Conservation (phyloP, 139 green algal genomes). For the Nannochloris sp. region DNA sequence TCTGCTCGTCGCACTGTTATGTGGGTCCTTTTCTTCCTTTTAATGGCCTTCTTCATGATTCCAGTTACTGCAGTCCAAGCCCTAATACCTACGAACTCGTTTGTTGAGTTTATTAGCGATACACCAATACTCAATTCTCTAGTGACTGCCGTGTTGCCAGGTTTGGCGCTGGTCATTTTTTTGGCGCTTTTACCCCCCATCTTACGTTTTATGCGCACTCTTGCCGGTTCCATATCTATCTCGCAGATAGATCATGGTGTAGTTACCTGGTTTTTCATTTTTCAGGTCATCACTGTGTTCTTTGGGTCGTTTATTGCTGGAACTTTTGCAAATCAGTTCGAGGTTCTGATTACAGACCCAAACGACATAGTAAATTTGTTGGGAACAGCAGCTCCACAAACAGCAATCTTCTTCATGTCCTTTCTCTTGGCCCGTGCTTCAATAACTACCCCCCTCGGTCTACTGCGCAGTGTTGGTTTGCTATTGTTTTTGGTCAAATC, state of each 20-base stretch:
- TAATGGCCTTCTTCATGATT: constrained; percentile 28
- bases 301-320: constrained; percentile 45
- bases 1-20: constrained; percentile 9
- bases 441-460: constrained; percentile 16
- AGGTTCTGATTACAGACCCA: constrained; percentile 16
- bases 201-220: constrained; percentile 39
- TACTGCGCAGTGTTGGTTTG: constrained; percentile 5
- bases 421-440: constrained; percentile 6
- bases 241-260: constrained; percentile 42
- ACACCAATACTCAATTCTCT: neutral
- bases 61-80: neutral
- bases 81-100: neutral
- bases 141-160: constrained; percentile 1
- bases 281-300: constrained; percentile 63
- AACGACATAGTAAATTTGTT: constrained; percentile 35
- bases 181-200: constrained; percentile 54
- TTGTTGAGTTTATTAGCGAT: neutral
- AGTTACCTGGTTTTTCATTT: constrained; percentile 37
- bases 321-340: constrained; percentile 45
- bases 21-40: constrained; percentile 22
- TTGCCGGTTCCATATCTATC: constrained; percentile 31
- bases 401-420: constrained; percentile 20
- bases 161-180: constrained; percentile 62
- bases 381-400: constrained; percentile 23
- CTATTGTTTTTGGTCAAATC: neutral